Percentiles rank a stretch among this genome's conserved stretches.
phyloP scores from a whole-genome alignment of 768 basidiomycete genomes.

The Pleurotus tuber-regium region DNA sequence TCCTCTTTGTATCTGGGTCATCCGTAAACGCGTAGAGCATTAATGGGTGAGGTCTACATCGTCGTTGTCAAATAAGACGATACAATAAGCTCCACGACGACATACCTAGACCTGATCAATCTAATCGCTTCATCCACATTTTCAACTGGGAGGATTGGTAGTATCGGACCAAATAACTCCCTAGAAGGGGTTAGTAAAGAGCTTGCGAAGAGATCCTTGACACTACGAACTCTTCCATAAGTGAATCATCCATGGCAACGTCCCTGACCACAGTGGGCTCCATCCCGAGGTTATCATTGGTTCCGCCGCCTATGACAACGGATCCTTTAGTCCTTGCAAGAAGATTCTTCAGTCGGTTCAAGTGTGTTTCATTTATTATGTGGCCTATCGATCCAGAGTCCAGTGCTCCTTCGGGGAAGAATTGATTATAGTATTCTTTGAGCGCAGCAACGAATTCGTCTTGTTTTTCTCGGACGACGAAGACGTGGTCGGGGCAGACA shows the following conservation, averaged over 20 bases:
- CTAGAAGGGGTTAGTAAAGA: slow-evolving; percentile 29
- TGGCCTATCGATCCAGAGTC: slow-evolving; percentile 40
- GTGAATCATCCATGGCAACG: slow-evolving; percentile 49
- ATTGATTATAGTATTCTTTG: slow-evolving; percentile 37
- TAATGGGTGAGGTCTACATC: slow-evolving; percentile 52
- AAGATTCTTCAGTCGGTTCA: slow-evolving; percentile 48
- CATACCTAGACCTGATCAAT: slow-evolving; percentile 52
- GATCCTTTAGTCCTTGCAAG: slow-evolving; percentile 54
- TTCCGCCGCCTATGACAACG: slow-evolving; percentile 50
- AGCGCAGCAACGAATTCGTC: slow-evolving; percentile 45
- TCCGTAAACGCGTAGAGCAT: slow-evolving; percentile 66
- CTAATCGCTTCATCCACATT: slow-evolving; percentile 52
- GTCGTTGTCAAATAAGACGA: too few species aligned
- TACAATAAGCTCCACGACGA: too few species aligned
- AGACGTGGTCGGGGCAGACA: slow-evolving; percentile 49
- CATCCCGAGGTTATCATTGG: slow-evolving; percentile 43
- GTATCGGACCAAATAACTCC: slow-evolving; percentile 72
- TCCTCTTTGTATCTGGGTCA: slow-evolving; percentile 34
- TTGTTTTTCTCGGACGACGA: slow-evolving; percentile 38
- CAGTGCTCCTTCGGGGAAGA: slow-evolving; percentile 56
- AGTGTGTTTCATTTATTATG: slow-evolving; percentile 56
- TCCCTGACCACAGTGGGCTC: slow-evolving; percentile 60
- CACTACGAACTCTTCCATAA: slow-evolving; percentile 54
- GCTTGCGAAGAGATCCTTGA: not conserved
- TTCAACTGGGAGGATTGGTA: slow-evolving; percentile 62